phyloP scores from a whole-genome alignment of 352 stramenopile genomes.

The Pythium myriotylum region DNA sequence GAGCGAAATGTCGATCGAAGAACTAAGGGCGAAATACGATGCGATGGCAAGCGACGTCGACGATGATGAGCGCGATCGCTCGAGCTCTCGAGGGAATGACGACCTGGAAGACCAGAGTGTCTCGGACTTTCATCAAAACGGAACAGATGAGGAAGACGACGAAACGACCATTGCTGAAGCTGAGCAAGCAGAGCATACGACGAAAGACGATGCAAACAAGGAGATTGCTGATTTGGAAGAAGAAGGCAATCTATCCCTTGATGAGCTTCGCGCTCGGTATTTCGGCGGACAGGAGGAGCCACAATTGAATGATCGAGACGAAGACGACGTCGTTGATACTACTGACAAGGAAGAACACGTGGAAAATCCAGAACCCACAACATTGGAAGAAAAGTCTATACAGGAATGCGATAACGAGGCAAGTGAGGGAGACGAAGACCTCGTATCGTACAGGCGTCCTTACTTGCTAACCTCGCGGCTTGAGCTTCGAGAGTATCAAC shows the following conservation, averaged over 20 bases:
- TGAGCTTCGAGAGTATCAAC: constrained; percentile 75
- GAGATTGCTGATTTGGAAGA: constrained; percentile 80
- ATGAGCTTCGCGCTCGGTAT: constrained; percentile 85
- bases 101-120: constrained; percentile 9
- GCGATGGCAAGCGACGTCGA: constrained; percentile 24
- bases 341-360: constrained; percentile 23
- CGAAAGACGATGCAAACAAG: constrained; percentile 39
- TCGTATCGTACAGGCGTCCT: constrained; percentile 47
- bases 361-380: not conserved
- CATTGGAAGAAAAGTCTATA: not conserved
- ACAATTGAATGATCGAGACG: not conserved
- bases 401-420: constrained; percentile 1
- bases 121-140: constrained; percentile 19
- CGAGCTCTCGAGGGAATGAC: not conserved
- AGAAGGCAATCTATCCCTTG: constrained; percentile 87
- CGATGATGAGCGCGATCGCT: not conserved
- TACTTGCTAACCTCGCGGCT: constrained; percentile 73
- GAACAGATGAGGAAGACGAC: constrained; percentile 34
- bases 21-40: constrained; percentile 57
- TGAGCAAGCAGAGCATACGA: constrained; percentile 41
- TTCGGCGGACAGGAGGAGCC: constrained; percentile 11
- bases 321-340: constrained; percentile 2
- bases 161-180: constrained; percentile 86
- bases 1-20: constrained; percentile 92
- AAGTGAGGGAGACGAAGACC: not conserved